Conservation (phyloP, 169 alveolate species). For the Eimeria zaria region DNA sequence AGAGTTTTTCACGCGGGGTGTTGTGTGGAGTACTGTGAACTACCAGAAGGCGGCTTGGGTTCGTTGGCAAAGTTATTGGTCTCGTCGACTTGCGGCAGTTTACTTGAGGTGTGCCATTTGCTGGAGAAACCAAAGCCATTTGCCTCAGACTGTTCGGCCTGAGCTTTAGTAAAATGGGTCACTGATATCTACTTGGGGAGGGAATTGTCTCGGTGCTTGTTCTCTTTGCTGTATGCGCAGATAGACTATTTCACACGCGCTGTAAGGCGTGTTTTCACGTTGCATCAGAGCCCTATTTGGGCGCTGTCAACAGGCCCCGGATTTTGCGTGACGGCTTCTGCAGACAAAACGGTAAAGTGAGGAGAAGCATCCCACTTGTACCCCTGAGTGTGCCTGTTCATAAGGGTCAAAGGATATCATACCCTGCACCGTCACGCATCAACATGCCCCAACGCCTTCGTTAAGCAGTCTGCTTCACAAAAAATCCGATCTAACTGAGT, state of each 20-base stretch:
- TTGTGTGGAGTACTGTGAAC: background rate
- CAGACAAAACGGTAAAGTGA: conserved; percentile 91
- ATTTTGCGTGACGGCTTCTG: conserved; percentile 96
- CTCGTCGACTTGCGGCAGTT: conserved; percentile 62
- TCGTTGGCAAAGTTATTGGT: conserved; percentile 42
- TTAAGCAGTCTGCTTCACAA: background rate
- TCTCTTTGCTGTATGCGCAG: conserved; percentile 7
- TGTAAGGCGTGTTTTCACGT: conserved; percentile 91
- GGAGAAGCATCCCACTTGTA: background rate
- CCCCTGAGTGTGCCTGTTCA: background rate
- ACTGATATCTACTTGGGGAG: background rate
- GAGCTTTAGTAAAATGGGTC: background rate
- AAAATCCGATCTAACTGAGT: background rate
- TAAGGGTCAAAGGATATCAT: background rate
- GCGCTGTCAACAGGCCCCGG: conserved; percentile 94
- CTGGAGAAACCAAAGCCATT: background rate
- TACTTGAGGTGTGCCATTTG: conserved; percentile 4
- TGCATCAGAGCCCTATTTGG: conserved; percentile 93
- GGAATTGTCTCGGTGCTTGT: background rate
- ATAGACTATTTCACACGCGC: conserved; percentile 89
- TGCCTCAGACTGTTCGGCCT: background rate
- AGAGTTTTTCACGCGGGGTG: background rate
- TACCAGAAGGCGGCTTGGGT: conserved; percentile 7
- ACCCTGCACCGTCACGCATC: background rate
- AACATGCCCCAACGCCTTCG: background rate